Evolutionary conservation across 2,329 filamentous ascomycete species (phyloP), one percentile per base, ranked within the genome.

Genomic region (Trichoderma pleuroti): DNA sequence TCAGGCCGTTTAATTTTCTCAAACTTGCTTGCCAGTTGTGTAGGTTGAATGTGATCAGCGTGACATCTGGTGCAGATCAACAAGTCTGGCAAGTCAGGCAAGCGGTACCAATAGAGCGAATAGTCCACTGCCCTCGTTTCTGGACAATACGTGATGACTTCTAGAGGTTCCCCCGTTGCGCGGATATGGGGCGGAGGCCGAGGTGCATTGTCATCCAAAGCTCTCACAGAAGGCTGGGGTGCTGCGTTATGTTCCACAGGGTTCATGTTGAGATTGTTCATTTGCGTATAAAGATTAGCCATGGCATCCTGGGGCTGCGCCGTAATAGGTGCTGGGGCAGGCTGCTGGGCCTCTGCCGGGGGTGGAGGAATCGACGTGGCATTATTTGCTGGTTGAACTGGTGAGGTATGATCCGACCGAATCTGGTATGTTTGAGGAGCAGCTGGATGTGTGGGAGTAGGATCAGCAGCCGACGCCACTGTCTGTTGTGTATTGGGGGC

Each of bases 1-100:
- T 66, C 79, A 67, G 68, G 75, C 36, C 68, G 76, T 60, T 72
- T 73, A 0, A 76, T 70, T 5, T 74, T 72, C 32, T 73, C 69
- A 42, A 85, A 84, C 0, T 76, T 67, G 0, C 63, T 21, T 0
- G 76, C 74, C 4, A 84, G 76, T 0, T 52, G 57, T 0, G 80
- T 82, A 0, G 67, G 26, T 26, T 76, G 71, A 14, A 85, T 78
- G 70, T 82, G 68, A 34, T 82, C 80, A 7, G 78, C 76, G 39
- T 83, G 80, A 72, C 84, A 85, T 26, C 77, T 75, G 2, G 81
- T 82, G 72, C 83, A 85, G 39, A 84, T 75, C 4, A 79, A 70
- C 28, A 79, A 82, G 2, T 76, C 73, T 0, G 80, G 77, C 3
- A 75, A 39, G 4, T 76, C 74, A 2, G 72, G 70, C 1, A 78